These are phyloP conservation scores for Sclerotinia spermophila DNA, from an alignment of 2,329 filamentous ascomycete species.

Conservation along the genomic window DNA sequence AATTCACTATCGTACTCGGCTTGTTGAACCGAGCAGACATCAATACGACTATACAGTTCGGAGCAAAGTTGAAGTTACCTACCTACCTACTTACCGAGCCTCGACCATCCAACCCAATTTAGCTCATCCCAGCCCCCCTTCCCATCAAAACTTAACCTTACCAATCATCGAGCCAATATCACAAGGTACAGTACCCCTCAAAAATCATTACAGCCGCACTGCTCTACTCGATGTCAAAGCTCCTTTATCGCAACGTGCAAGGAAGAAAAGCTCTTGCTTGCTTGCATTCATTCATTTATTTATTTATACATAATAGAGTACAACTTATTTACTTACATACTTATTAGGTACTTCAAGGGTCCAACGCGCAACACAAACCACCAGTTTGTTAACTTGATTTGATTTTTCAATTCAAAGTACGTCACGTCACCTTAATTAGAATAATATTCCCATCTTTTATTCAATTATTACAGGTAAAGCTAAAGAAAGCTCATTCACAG, in stretches of 20 bases:
- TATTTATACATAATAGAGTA: conserved; percentile 1
- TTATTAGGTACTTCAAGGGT: background rate
- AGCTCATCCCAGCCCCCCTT: conserved; percentile 3
- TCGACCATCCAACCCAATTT: background rate
- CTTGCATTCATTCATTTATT: no score
- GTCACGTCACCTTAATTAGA: conserved; percentile 26
- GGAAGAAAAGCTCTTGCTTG: background rate
- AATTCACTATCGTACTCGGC: background rate
- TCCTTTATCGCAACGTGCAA: background rate
- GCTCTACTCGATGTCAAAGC: conserved; percentile 9
- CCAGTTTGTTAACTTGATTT: background rate
- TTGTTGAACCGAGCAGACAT: background rate
- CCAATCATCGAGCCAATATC: background rate
- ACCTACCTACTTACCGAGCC: background rate
- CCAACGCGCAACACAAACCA: conserved; percentile 15
- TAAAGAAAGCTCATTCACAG: conserved; percentile 26
- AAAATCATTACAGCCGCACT: conserved; percentile 1
- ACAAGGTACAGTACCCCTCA: background rate
- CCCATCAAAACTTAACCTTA: background rate
- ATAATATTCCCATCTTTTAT: conserved; percentile 25
- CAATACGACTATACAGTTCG: background rate
- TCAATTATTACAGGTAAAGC: conserved; percentile 31
- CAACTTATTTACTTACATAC: conserved; percentile 4
- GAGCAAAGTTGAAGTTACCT: background rate
- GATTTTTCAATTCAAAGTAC: conserved; percentile 15